Base-by-base conservation (phyloP, 2,329 filamentous ascomycete species). In the Aspergillus uvarum region DNA sequence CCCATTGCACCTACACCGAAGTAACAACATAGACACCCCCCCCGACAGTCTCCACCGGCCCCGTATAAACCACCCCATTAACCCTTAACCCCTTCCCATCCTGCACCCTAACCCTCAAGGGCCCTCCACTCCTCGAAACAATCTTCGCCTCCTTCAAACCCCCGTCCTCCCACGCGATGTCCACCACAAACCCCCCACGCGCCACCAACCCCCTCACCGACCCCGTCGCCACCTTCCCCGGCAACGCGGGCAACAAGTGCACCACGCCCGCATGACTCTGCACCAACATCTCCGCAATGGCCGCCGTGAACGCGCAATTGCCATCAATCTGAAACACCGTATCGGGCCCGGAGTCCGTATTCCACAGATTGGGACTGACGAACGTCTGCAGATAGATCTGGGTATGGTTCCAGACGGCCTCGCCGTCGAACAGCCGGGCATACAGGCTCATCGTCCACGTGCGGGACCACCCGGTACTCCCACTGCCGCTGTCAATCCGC, bases 301-400 rank as follows among this genome's bases (percentile, higher is more conserved):
- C 80, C 12, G 76, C 75, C 16, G 76, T 75, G 2, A 76, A 76
- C 2, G 79, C 80, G 57, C 81, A 79, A 56, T 82, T 82, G 0
- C 80, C 80, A 62, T 83, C 80, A 22, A 81, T 80, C 59, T 82
- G 80, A 61, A 82, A 81, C 4, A 74, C 71, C 0, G 76, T 74
- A 2, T 51, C 54, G 1, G 54, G 57, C 0, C 62, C 62, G 4
- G 24, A 22, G 12, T 62, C 62, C 8, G 61, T 63, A 26, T 63
- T 63, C 61, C 61, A 61, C 32, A 63, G 47, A 22, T 63, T 63
- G 11, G 44, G 42, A 26, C 52, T 61, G 2, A 55, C 58, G 26
- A 59, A 61, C 4, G 14, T 56, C 16, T 59, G 42, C 47, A 60
- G 19, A n/a, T 51, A 58, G 31, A 75, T 73, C 24, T 70, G 65